phyloP scores from a whole-genome alignment of 2,329 filamentous ascomycete species.

The Fusarium subtropicale region DNA sequence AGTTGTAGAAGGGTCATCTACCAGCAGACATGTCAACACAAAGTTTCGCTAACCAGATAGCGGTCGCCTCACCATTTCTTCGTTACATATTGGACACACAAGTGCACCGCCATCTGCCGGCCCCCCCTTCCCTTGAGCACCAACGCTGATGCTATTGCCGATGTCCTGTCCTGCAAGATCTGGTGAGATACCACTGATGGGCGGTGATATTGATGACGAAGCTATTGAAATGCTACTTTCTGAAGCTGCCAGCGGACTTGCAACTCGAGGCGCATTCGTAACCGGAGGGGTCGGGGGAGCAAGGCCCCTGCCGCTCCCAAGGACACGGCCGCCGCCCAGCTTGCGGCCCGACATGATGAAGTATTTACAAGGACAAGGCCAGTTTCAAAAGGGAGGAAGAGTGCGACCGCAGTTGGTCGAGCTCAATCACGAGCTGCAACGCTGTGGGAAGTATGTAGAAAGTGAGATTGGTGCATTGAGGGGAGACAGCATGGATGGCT shows the following conservation, averaged over 20 bases:
- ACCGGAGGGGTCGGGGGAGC: slow-evolving; percentile 67
- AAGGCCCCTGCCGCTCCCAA: slow-evolving; percentile 87
- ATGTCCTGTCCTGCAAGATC: slow-evolving; percentile 79
- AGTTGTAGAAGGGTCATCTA: slow-evolving; percentile 92
- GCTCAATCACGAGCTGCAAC: slow-evolving; percentile 51
- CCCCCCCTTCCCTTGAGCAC: slow-evolving; percentile 64
- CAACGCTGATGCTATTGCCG: slow-evolving; percentile 80
- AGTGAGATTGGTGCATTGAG: slow-evolving; percentile 32
- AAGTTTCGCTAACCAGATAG: neutral
- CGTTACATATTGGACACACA: slow-evolving; percentile 96
- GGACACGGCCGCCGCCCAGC: slow-evolving; percentile 90
- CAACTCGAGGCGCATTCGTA: slow-evolving; percentile 57
- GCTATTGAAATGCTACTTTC: slow-evolving; percentile 82
- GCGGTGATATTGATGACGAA: slow-evolving; percentile 76
- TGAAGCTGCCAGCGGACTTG: slow-evolving; percentile 65
- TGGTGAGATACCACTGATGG: slow-evolving; percentile 70
- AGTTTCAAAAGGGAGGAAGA: slow-evolving; percentile 12
- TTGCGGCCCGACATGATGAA: slow-evolving; percentile 81
- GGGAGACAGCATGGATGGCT: slow-evolving; percentile 22
- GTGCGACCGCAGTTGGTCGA: slow-evolving; percentile 53
- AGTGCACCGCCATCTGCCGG: slow-evolving; percentile 68
- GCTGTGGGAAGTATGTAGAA: slow-evolving; percentile 22
- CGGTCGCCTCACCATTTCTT: slow-evolving; percentile 84
- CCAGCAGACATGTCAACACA: neutral
- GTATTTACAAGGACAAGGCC: neutral